These are phyloP conservation scores for Filobasidium uniguttulatum DNA, from an alignment of 1,284 basidiomycete species.

Conservation along the genomic window DNA sequence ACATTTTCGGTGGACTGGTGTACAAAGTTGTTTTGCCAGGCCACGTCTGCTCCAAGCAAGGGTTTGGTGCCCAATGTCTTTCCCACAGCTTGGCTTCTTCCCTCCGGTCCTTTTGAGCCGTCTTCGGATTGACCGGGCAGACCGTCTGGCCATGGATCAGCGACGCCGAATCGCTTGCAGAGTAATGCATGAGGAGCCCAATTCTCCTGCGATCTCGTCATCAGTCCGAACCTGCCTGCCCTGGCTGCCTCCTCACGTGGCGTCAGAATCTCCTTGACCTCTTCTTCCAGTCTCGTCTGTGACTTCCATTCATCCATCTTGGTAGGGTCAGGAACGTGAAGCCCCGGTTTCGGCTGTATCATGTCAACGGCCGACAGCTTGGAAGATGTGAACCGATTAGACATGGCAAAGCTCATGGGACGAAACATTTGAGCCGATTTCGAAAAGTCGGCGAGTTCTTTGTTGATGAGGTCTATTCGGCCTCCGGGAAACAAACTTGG, in stretches of 20 bases:
- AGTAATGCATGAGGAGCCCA: constrained; percentile 73
- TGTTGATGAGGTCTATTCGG: constrained; percentile 53
- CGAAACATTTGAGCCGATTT: constrained; percentile 81
- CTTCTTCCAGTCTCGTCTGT: constrained; percentile 33
- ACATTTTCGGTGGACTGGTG: constrained; percentile 18
- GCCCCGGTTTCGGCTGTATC: constrained; percentile 51
- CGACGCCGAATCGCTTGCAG: constrained; percentile 89
- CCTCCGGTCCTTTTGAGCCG: constrained; percentile 5
- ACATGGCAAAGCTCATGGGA: constrained; percentile 83
- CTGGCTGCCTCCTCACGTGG: constrained; percentile 67
- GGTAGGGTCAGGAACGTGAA: constrained; percentile 45
- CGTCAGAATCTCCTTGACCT: constrained; percentile 43
- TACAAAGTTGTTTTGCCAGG: constrained; percentile 29
- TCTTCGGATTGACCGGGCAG: constrained; percentile 16
- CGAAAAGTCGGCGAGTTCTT: constrained; percentile 73
- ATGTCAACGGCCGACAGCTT: constrained; percentile 42
- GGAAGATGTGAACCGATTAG: constrained; percentile 73
- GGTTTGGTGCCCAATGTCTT: constrained; percentile 7
- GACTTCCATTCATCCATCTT: constrained; percentile 20
- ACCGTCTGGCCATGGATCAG: constrained; percentile 56
- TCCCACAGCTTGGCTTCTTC: neutral
- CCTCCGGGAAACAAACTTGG: constrained; percentile 46
- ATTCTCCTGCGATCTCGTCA: constrained; percentile 58
- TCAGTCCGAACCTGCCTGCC: constrained; percentile 70
- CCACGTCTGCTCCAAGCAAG: constrained; percentile 9